Evolutionary conservation across 163 green algal species (phyloP).

Genomic region (Scenedesmus sp.): DNA sequence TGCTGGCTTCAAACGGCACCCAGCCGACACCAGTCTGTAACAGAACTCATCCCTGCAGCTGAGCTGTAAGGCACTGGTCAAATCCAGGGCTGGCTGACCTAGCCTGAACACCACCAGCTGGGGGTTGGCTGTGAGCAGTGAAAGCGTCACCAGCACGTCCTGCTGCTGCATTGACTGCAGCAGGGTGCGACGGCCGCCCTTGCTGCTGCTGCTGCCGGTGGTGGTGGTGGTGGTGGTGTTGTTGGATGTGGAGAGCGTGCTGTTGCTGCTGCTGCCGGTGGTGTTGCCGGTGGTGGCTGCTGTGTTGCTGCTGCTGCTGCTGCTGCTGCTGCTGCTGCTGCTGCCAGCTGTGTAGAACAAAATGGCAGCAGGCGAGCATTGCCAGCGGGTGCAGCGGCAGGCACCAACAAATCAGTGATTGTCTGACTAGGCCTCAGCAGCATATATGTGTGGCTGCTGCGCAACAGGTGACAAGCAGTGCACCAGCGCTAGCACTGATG

Average conservation of each 20-base stretch:
- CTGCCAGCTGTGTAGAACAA: background rate
- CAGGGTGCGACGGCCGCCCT: slow-evolving; percentile 12
- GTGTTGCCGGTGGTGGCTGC: background rate
- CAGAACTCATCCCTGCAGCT: slow-evolving; percentile 7
- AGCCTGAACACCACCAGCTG: slow-evolving; percentile 30
- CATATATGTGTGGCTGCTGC: no score
- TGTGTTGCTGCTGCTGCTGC: background rate
- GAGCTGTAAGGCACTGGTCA: background rate
- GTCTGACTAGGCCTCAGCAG: no score
- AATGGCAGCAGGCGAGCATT: no score
- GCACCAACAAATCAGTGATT: no score
- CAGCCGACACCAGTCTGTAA: background rate
- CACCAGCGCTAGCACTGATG: no score
- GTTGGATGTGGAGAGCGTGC: background rate
- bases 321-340: background rate
- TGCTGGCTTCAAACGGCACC: slow-evolving; percentile 11
- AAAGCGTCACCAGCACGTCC: background rate
- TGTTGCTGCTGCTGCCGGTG: background rate
- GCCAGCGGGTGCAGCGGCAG: no score
- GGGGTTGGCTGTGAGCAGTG: slow-evolving; percentile 17
- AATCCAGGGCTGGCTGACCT: background rate
- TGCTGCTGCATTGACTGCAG: slow-evolving; percentile 18
- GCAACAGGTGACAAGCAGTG: no score
- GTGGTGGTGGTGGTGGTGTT: background rate
- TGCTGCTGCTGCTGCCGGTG: background rate